A percentile compares a stretch with the other conserved stretches of the same genome.
Evolutionary conservation across 148 eudicot species (phyloP).

Genomic region (Beta vulgaris): DNA sequence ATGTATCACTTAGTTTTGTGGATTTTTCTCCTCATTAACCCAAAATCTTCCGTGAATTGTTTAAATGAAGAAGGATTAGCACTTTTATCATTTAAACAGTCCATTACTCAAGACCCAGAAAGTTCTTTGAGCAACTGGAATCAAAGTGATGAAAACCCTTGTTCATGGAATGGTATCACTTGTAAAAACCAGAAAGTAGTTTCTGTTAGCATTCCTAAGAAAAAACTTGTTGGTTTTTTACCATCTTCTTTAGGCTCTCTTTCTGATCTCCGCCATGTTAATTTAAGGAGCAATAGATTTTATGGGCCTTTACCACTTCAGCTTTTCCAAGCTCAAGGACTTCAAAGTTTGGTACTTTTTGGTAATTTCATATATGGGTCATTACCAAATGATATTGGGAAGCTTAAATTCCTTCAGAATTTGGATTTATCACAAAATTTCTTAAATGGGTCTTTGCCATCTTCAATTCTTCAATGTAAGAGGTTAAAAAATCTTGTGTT

Average conservation of each 20-base stretch:
- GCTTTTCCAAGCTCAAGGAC: slow-evolving; percentile 61
- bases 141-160: slow-evolving; percentile 68
- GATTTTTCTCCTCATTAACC: slow-evolving; percentile 36
- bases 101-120: slow-evolving; percentile 70
- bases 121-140: slow-evolving; percentile 77
- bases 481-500: slow-evolving; percentile 66
- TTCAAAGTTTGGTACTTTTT: slow-evolving; percentile 84
- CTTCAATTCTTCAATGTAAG: slow-evolving; percentile 57
- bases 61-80: slow-evolving; percentile 81
- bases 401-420: slow-evolving; percentile 61
- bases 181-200: slow-evolving; percentile 73
- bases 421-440: slow-evolving; percentile 77
- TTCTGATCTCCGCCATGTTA: slow-evolving; percentile 68
- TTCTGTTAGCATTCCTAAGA: slow-evolving; percentile 80
- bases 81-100: slow-evolving; percentile 65
- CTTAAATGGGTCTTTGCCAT: slow-evolving; percentile 79
- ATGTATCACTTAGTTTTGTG: slow-evolving; percentile 47
- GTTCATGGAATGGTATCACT: slow-evolving; percentile 96
- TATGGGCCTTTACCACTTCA: slow-evolving; percentile 60
- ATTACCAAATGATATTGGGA: slow-evolving; percentile 64
- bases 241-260: slow-evolving; percentile 63
- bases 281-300: slow-evolving; percentile 69
- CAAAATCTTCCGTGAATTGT: slow-evolving; percentile 29
- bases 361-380: slow-evolving; percentile 83
- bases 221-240: slow-evolving; percentile 67